phyloP scores from a whole-genome alignment of 345 rosid species.

The Viola odorata region DNA sequence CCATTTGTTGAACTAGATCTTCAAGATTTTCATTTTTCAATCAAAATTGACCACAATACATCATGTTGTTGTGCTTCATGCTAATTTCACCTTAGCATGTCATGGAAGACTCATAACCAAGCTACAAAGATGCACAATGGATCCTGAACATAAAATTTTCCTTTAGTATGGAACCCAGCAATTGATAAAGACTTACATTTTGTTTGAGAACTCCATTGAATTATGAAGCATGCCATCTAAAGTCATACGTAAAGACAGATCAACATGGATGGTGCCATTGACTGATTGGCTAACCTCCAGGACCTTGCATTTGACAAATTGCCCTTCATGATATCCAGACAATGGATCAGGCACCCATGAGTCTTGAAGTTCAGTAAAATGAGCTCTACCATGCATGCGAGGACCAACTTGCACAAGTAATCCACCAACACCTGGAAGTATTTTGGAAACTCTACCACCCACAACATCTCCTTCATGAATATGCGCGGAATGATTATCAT shows the following conservation, averaged over 20 bases:
- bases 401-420: constrained; percentile 86
- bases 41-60: no score
- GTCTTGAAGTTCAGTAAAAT: constrained; percentile 76
- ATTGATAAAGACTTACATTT: constrained; percentile 38
- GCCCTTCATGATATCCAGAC: constrained; percentile 63
- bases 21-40: no score
- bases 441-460: constrained; percentile 80
- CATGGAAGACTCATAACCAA: no score
- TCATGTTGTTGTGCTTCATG: no score
- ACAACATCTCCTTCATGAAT: constrained; percentile 70
- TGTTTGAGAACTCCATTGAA: constrained; percentile 27
- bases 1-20: no score
- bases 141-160: no score
- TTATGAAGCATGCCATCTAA: constrained; percentile 50
- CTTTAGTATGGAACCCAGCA: no score
- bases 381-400: constrained; percentile 69
- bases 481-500: constrained; percentile 38
- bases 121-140: no score
- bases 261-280: constrained; percentile 63
- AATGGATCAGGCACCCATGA: constrained; percentile 68
- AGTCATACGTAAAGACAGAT: constrained; percentile 62
- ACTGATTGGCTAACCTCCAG: constrained; percentile 60
- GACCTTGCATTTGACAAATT: constrained; percentile 90
- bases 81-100: no score
- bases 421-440: constrained; percentile 77